These are phyloP conservation scores for Aspergillus floridensis DNA, from an alignment of 2,329 filamentous ascomycete genomes.

Conservation along the genomic window DNA sequence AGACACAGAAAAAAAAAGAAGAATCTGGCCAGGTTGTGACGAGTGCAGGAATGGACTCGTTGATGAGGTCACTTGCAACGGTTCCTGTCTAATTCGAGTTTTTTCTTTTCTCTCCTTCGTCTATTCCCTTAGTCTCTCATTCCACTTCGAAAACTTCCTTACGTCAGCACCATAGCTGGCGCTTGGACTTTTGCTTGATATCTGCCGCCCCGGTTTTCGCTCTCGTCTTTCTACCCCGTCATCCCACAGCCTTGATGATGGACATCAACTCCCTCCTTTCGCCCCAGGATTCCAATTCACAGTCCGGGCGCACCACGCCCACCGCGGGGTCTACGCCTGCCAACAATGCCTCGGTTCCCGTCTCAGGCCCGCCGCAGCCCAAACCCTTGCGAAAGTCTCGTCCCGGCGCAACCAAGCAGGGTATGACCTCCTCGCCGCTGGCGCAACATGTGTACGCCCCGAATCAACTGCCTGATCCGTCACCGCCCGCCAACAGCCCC, in stretches of 20 bases:
- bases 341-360: slow-evolving; percentile 24
- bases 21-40: slow-evolving; percentile 24
- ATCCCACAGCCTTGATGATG: slow-evolving; percentile 31
- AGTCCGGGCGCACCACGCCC: slow-evolving; percentile 35
- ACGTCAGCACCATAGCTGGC: slow-evolving; percentile 13
- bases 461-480: slow-evolving; percentile 36
- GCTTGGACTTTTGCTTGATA: slow-evolving; percentile 21
- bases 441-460: slow-evolving; percentile 43
- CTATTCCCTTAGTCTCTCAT: slow-evolving; percentile 5
- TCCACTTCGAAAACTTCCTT: slow-evolving; percentile 1
- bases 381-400: slow-evolving; percentile 39
- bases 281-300: slow-evolving; percentile 42
- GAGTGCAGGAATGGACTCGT: slow-evolving; percentile 38
- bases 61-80: slow-evolving; percentile 30
- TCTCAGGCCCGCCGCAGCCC: slow-evolving; percentile 30
- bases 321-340: slow-evolving; percentile 26
- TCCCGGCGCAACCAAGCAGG: slow-evolving; percentile 31
- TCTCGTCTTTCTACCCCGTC: slow-evolving; percentile 14
- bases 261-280: slow-evolving; percentile 49
- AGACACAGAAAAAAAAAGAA: background rate
- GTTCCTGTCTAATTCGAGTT: slow-evolving; percentile 26
- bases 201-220: slow-evolving; percentile 17
- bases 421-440: slow-evolving; percentile 42
- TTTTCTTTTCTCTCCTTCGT: slow-evolving; percentile 2
- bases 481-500: slow-evolving; percentile 37